Evolutionary conservation across 2,329 filamentous ascomycete species (phyloP), one percentile per base, ranked within the genome.

Genomic region (Fusarium verrucosum): DNA sequence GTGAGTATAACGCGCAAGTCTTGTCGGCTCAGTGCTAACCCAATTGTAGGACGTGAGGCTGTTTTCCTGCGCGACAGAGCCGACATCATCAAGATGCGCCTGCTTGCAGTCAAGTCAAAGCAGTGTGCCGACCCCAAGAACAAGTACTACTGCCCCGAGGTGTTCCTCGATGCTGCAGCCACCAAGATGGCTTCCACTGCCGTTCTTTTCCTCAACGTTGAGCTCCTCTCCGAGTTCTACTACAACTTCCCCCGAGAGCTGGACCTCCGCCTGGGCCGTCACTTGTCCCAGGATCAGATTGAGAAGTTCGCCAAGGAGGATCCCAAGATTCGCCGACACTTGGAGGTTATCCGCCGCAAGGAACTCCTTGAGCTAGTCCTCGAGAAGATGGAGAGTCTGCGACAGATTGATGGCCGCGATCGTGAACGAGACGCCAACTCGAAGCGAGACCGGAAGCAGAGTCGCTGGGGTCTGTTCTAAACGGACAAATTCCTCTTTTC

Each of bases 151-250:
- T 99, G 95, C 74, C 95, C 95, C 0, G 95, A 99, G 75, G 87
- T 99, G 16, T 99, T 99, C 81, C 87, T 99, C n/a, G 94, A 99
- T 72, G 93, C 96, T 4, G 95, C 97, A 3, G 94, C 95, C 2
- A 92, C 94, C 69, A 98, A 98, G 78, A 86, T 99, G 44, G 96
- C 94, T 4, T 90, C 92, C 3, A 99, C 95, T 0, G 94, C 95
- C 3, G 95, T 99, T 10, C 87, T 99, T 1, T 99, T 99, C 83
- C 85, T 99, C 26, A 97, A 99, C 73, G 95, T 98, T 11, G 96
- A 99, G 79, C 85, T 99, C 19, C 86, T 99, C 17, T 94, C 92
- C 3, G 96, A 99, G 74, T 99, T 98, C 76, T 97, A 97, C 80
- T 97, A 97, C 79, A 93, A 95, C 74, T 99, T 99, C 78, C 95